Evolutionary conservation across 2,329 filamentous ascomycete genomes (phyloP), one percentile per base, ranked within the genome.

Genomic region (Ilyonectria sp.): DNA sequence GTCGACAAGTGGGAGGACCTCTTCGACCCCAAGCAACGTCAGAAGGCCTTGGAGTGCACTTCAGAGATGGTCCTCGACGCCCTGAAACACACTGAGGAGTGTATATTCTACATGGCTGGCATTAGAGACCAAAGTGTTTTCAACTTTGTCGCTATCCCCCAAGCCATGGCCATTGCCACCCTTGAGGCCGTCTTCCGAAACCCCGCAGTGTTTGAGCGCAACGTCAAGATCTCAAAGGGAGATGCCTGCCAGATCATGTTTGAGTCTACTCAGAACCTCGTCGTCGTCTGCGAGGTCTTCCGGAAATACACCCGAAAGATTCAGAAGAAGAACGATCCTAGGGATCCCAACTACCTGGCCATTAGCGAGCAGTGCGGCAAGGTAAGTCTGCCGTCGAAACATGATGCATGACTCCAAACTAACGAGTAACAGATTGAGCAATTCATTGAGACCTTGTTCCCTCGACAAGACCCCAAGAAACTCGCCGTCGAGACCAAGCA

Each of bases 71-170:
- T 98, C 7, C 86, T 98, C 66, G 94, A 96, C 76, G 94, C 95
- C 6, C 86, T 99, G 49, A 90, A 91, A 77, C 93, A 97, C 74
- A 92, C 89, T 5, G 94, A 98, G 71, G 94, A 98, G 78, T 98
- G 95, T 79, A 83, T 99, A n/a, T 98, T 95, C 85, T 99, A 98
- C 84, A 94, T 99, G 85, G 95, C 95, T 6, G 96, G 93, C 53
- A 90, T 99, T 71, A 92, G 92, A 73, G 96, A 99, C 79, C 96
- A 99, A 84, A 97, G 94, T 79, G 94, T 97, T 29, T 99, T 99
- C 90, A 99, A 99, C 87, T 99, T 99, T 81, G 94, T 94, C 54
- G 95, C 95, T 63, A 99, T 99, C 71, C 96, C 96, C 2, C 96
- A 99, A 82, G 87, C 91, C 71, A 99, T 99, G 96, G 96, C 95